These are phyloP conservation scores for Trypanosoma mega DNA, from an alignment of 208 protist genomes.

Conservation along the genomic window DNA sequence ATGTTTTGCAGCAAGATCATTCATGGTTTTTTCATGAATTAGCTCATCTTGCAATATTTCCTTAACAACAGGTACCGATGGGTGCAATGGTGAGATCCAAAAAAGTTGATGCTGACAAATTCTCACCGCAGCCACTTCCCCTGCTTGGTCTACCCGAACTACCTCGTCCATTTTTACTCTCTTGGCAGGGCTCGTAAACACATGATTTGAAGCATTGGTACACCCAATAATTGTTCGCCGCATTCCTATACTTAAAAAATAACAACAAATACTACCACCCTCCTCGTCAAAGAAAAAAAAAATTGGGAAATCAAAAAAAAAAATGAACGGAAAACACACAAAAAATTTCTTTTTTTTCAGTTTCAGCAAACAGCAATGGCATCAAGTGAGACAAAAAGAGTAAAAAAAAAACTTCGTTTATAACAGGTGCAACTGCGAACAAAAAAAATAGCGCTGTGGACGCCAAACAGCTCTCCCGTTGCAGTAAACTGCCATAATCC, in stretches of 20 bases:
- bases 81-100: constrained; percentile 77
- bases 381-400: too few species aligned
- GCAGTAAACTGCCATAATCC: too few species aligned
- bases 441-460: too few species aligned
- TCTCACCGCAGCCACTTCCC: constrained; percentile 76
- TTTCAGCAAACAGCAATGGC: too few species aligned
- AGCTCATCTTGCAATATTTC: constrained; percentile 83
- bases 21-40: constrained; percentile 73
- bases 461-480: too few species aligned
- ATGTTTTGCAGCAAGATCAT: constrained; percentile 66
- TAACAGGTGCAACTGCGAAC: too few species aligned
- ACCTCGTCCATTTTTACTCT: constrained; percentile 79
- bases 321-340: constrained; percentile 6
- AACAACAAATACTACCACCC: too few species aligned
- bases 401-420: too few species aligned
- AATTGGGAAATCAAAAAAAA: background rate
- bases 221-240: background rate
- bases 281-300: constrained; percentile 10
- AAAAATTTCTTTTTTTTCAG: constrained; percentile 2
- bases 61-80: constrained; percentile 60
- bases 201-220: constrained; percentile 15
- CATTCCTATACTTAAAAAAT: background rate
- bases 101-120: constrained; percentile 75
- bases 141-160: constrained; percentile 80
- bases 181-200: constrained; percentile 50